These are phyloP conservation scores for Cladophialophora carrionii DNA, from an alignment of 2,329 filamentous ascomycete species.

Conservation along the genomic window DNA sequence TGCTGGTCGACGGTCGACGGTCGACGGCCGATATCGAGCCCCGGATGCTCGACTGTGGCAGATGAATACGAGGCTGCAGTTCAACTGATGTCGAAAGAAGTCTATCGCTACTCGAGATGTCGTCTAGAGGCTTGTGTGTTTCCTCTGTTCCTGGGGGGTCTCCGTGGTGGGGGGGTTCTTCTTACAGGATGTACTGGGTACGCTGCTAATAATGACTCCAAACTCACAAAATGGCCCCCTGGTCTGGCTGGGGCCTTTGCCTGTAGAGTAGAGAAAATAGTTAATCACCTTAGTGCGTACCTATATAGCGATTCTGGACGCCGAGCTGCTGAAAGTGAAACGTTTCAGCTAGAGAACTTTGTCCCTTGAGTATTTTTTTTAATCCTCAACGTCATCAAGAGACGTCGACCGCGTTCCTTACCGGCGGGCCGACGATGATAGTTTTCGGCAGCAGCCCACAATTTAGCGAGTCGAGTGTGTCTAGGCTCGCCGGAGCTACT, in stretches of 20 bases:
- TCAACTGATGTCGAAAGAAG: background rate
- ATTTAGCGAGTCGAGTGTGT: background rate
- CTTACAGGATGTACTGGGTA: background rate
- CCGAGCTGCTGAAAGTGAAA: background rate
- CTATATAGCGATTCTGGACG: background rate
- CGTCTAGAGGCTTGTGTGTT: background rate
- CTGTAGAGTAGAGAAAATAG: background rate
- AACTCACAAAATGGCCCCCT: background rate
- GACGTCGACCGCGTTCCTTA: background rate
- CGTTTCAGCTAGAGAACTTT: background rate
- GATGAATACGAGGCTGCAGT: background rate
- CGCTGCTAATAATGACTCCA: background rate
- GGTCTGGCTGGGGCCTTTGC: background rate
- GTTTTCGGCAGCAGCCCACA: background rate
- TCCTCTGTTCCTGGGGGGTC: background rate
- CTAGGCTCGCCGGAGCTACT: background rate
- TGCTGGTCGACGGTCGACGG: no score
- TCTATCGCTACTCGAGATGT: background rate
- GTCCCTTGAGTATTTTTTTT: background rate
- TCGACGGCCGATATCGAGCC: no score
- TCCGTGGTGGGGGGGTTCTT: background rate
- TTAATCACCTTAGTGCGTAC: background rate
- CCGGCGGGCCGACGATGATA: no score
- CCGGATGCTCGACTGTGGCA: no score
- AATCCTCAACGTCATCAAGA: background rate